These are phyloP conservation scores for Paracoccidioides brasiliensis DNA, from an alignment of 2,329 filamentous ascomycete species.

Conservation along the genomic window DNA sequence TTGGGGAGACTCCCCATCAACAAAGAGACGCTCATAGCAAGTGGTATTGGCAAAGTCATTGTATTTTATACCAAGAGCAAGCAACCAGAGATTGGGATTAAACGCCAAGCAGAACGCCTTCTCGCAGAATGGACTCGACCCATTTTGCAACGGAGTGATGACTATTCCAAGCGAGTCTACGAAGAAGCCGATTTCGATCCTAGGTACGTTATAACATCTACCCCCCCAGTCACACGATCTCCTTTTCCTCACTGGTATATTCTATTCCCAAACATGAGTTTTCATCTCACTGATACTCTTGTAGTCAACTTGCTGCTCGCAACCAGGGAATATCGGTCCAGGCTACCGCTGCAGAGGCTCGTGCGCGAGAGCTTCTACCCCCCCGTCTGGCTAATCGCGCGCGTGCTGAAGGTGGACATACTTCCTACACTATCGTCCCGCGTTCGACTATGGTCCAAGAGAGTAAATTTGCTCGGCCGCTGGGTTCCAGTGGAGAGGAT, in stretches of 20 bases:
- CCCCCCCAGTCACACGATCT: slow-evolving; percentile 1
- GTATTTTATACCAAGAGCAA: slow-evolving; percentile 96
- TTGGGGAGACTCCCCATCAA: slow-evolving; percentile 72
- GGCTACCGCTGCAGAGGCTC: slow-evolving; percentile 35
- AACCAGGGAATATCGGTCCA: slow-evolving; percentile 20
- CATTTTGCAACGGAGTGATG: slow-evolving; percentile 83
- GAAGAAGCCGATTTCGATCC: slow-evolving; percentile 48
- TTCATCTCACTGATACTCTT: slow-evolving; percentile 7
- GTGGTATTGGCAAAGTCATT: slow-evolving; percentile 89
- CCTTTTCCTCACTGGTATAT: background rate
- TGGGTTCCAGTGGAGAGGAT: slow-evolving; percentile 36
- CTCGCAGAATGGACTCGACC: slow-evolving; percentile 91
- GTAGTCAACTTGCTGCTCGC: slow-evolving; percentile 26
- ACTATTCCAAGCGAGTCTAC: slow-evolving; percentile 73
- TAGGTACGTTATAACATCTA: slow-evolving; percentile 22
- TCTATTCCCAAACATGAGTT: no score
- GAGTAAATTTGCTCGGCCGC: slow-evolving; percentile 33
- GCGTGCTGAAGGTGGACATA: slow-evolving; percentile 44
- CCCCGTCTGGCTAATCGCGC: slow-evolving; percentile 45
- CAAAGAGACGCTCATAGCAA: slow-evolving; percentile 79
- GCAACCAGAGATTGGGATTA: slow-evolving; percentile 75
- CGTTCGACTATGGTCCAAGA: slow-evolving; percentile 39
- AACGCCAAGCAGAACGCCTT: slow-evolving; percentile 84
- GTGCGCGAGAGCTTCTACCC: slow-evolving; percentile 40
- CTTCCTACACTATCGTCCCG: slow-evolving; percentile 51